These are phyloP conservation scores for Ascochyta pisi DNA, from an alignment of 2,329 filamentous ascomycete species.

Conservation along the genomic window DNA sequence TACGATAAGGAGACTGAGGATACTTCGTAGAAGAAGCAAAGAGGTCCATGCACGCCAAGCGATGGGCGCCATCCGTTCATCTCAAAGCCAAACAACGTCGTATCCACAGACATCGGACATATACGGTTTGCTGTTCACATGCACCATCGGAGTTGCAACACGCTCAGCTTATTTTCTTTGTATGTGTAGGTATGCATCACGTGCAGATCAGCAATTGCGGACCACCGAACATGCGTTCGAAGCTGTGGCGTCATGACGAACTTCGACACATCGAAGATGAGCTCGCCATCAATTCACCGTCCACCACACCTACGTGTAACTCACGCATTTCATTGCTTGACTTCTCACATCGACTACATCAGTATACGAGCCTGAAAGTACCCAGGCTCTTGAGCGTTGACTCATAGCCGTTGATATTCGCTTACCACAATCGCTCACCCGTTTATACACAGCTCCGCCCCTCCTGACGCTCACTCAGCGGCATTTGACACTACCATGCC, in stretches of 20 bases:
- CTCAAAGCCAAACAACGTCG: neutral
- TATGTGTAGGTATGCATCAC: constrained; percentile 1
- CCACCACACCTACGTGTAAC: neutral
- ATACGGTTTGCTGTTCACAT: neutral
- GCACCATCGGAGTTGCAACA: neutral
- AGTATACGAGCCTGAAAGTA: neutral
- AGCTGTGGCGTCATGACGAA: constrained; percentile 19
- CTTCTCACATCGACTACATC: neutral
- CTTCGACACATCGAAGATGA: constrained; percentile 8
- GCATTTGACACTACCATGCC: constrained; percentile 48
- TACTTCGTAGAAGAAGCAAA: neutral
- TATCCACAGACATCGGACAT: neutral
- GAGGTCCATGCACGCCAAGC: constrained; percentile 10
- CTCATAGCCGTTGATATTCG: constrained; percentile 9
- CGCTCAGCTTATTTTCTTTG: neutral
- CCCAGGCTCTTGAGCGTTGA: neutral
- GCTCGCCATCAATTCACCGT: neutral
- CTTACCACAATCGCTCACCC: constrained; percentile 3
- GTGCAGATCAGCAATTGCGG: neutral
- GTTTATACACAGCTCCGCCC: neutral
- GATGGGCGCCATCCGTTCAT: neutral
- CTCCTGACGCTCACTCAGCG: neutral
- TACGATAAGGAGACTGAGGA: constrained; percentile 10
- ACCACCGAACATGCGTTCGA: neutral
- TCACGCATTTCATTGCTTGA: neutral